Percentiles rank a stretch among this genome's conserved stretches.
Evolutionary conservation across 345 rosid species (phyloP).

Genomic region (Lepidium didymum): DNA sequence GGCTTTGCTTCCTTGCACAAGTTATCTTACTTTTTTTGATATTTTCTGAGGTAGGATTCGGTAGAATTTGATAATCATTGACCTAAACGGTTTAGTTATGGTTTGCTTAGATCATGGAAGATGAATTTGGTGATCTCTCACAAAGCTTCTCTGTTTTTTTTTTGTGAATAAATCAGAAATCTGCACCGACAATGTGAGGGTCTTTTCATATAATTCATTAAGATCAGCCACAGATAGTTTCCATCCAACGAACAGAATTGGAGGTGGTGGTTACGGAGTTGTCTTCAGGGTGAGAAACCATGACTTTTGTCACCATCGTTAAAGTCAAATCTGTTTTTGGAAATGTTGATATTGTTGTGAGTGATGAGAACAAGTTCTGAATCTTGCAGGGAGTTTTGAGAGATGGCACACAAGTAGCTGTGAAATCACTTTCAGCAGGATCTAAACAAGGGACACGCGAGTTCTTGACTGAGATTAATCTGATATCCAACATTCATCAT

Average conservation of each 20-base stretch:
- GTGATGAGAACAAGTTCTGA: neutral
- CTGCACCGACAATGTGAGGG: slow-evolving; percentile 54
- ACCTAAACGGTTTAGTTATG: neutral
- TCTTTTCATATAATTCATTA: slow-evolving; percentile 64
- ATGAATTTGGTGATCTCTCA: slow-evolving; percentile 11
- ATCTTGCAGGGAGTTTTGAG: slow-evolving; percentile 49
- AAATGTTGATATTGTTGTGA: neutral
- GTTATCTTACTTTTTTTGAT: neutral
- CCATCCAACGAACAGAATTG: slow-evolving; percentile 58
- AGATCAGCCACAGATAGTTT: slow-evolving; percentile 69
- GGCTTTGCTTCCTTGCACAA: neutral
- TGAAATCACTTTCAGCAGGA: slow-evolving; percentile 62
- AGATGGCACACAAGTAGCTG: slow-evolving; percentile 60
- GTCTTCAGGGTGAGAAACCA: slow-evolving; percentile 58
- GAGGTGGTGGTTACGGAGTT: slow-evolving; percentile 90
- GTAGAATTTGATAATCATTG: neutral
- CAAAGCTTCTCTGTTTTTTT: neutral
- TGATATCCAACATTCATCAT: slow-evolving; percentile 66
- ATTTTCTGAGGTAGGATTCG: neutral
- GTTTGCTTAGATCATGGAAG: neutral
- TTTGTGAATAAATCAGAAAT: slow-evolving; percentile 41
- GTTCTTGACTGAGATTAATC: slow-evolving; percentile 68
- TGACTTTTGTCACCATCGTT: neutral
- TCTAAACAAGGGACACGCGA: slow-evolving; percentile 77
- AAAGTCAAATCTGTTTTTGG: neutral